Conservation (phyloP, 1,139 yeast species). For the Taiozyma sp. region DNA sequence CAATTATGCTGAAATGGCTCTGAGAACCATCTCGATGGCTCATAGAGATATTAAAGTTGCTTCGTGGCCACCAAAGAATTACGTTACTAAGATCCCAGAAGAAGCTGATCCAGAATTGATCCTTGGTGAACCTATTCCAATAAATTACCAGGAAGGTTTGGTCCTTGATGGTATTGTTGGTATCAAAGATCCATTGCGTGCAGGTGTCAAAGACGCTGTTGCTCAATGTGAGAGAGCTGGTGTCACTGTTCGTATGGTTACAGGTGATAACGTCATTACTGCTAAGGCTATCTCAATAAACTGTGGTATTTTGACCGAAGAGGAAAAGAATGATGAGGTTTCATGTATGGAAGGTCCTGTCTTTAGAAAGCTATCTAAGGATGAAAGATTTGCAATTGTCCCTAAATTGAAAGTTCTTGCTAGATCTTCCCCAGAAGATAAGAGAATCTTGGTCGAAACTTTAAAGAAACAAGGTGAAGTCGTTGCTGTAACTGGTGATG, state of each 20-base stretch:
- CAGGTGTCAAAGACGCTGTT: constrained; percentile 88
- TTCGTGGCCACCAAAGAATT: constrained; percentile 62
- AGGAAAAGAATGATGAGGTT: constrained; percentile 45
- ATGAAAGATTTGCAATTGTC: constrained; percentile 54
- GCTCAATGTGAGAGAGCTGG: constrained; percentile 84
- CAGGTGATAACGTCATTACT: constrained; percentile 89
- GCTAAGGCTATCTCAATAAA: constrained; percentile 86
- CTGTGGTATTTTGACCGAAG: constrained; percentile 69
- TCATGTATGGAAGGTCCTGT: constrained; percentile 91
- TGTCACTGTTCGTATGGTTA: constrained; percentile 93
- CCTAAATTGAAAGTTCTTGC: constrained; percentile 83
- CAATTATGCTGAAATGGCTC: constrained; percentile 65
- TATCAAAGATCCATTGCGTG: constrained; percentile 89
- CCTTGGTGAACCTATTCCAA: constrained; percentile 25
- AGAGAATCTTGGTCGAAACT: constrained; percentile 79
- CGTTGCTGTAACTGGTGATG: constrained; percentile 98
- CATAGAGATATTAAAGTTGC: constrained; percentile 57
- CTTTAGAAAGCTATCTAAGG: constrained; percentile 60
- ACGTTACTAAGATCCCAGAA: constrained; percentile 26
- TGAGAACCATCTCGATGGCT: constrained; percentile 81
- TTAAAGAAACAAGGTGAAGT: constrained; percentile 79
- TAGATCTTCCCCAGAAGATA: constrained; percentile 94
- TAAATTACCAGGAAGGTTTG: constrained; percentile 31
- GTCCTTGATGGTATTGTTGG: constrained; percentile 74
- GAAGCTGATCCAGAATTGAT: constrained; percentile 46